Evolutionary conservation across 305 asterid species (phyloP), one percentile per base, ranked within the genome.

Genomic region (Fraxinus xanthoxyloides): DNA sequence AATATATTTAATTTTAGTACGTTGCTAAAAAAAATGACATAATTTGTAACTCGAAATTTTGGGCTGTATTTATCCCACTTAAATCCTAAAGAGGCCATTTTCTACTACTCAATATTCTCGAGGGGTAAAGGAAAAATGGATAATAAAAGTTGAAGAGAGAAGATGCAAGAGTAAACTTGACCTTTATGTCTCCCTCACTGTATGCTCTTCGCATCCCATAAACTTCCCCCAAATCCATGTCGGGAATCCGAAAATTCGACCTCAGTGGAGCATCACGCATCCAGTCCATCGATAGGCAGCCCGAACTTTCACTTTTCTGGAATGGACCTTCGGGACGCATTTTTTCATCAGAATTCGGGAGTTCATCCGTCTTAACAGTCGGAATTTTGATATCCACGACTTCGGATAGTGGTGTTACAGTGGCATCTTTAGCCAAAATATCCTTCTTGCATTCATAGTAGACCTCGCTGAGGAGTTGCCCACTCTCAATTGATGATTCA

Each of bases 181-280:
- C 98, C 98, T 95, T 89, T 46, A 97, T 90, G 88, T 97, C 98
- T 81, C 99, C 99, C 69, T 97, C 99, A 67, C 99, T 97, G 85
- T 81, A 93, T 9, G 98, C 91, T 85, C 99, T 90, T 70, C 99
- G 94, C 97, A 95, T 93, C 81, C 97, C 96, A 81, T 90, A 86
- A 77, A 83, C 96, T 69, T 90, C 85, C 17, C 89, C 93, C 12
- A 96, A 92, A 88, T 93, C 96, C 89, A 93, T 19, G 56, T 80
- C 92, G 0, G 94, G 91, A 81, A 89, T 95, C 10, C 93, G 94
- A 87, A 97, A 95, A 84, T 85, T 89, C 2, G 97, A 97, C 90
- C 88, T 89, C 84, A 82, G 70, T 3, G 85, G 87, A 76, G 89
- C 86, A 80, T 91, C 97, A 1, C 81, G 86, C 19, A 80, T 56